These are phyloP conservation scores for Oxytropis ochrocephala DNA, from an alignment of 306 rosid genomes.

Conservation along the genomic window DNA sequence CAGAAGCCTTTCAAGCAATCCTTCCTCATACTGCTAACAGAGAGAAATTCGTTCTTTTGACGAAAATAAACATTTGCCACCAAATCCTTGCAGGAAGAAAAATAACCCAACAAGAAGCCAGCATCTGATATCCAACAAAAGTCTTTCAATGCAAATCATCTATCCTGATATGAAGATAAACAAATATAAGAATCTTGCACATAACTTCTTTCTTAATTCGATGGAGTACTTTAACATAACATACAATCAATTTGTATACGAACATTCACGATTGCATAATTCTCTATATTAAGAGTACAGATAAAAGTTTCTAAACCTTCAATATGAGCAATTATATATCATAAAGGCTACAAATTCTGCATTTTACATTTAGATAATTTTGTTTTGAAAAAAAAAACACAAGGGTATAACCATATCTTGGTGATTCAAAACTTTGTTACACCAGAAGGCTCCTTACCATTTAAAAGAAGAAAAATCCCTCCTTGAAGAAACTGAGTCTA, in stretches of 20 bases:
- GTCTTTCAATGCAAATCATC: conserved; percentile 20
- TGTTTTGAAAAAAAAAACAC: neutral
- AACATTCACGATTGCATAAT: neutral
- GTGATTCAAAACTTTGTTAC: conserved; percentile 5
- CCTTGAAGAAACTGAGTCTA: neutral
- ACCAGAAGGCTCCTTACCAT: conserved; percentile 19
- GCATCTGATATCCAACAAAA: conserved; percentile 15
- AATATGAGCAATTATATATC: neutral
- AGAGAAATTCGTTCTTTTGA: neutral
- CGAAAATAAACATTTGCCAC: conserved; percentile 22
- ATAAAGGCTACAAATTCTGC: neutral
- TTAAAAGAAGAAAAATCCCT: conserved; percentile 16
- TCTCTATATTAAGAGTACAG: neutral
- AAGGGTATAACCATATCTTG: conserved; percentile 19
- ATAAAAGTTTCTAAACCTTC: neutral
- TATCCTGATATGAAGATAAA: conserved; percentile 24
- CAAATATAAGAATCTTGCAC: conserved; percentile 16
- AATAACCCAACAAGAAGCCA: conserved; percentile 34
- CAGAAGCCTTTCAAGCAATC: conserved; percentile 11
- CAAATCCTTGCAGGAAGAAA: conserved; percentile 34
- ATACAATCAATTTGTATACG: neutral
- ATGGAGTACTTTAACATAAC: neutral
- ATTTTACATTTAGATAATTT: neutral
- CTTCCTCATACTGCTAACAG: conserved; percentile 10
- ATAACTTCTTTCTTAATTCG: neutral